These are phyloP conservation scores for Syncephalastrum sp. DNA, from an alignment of 371 early-diverging fungal genomes.

Conservation along the genomic window DNA sequence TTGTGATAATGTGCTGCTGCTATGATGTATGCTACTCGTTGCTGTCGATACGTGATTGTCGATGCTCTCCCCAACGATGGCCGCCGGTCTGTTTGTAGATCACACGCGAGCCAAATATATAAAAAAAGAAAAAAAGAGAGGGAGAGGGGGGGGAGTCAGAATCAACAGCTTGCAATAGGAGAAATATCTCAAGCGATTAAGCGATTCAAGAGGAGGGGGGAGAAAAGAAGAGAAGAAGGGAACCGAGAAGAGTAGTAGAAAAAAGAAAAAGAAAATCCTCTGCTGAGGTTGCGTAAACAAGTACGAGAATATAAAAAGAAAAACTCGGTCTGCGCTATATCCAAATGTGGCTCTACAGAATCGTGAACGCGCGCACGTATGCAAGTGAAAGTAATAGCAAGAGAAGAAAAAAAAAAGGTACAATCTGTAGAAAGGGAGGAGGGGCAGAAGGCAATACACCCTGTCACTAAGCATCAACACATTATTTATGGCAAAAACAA, in stretches of 20 bases:
- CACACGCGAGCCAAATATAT: too few species aligned
- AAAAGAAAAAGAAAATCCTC: slow-evolving; percentile 2
- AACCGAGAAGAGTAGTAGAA: background rate
- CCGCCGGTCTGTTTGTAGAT: background rate
- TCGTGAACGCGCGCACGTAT: too few species aligned
- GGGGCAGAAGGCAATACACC: too few species aligned
- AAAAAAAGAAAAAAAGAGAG: background rate
- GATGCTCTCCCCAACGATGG: background rate
- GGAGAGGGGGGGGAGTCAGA: background rate
- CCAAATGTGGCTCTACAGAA: too few species aligned
- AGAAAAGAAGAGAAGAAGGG: slow-evolving; percentile 4
- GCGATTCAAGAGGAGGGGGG: background rate
- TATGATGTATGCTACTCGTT: background rate
- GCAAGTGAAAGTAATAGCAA: too few species aligned
- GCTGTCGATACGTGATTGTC: background rate
- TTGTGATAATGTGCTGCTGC: background rate
- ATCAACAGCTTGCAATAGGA: background rate
- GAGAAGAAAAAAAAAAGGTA: too few species aligned
- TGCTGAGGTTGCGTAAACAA: too few species aligned
- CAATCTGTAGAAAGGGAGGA: too few species aligned
- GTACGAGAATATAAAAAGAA: too few species aligned
- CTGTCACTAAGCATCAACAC: too few species aligned
- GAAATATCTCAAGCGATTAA: slow-evolving; percentile 2
- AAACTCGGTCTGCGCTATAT: too few species aligned
- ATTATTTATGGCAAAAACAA: too few species aligned